A percentile compares a stretch with the other conserved stretches of the same genome.
phyloP scores from a whole-genome alignment of 257 asterid species.

The Voacanga thouarsii region DNA sequence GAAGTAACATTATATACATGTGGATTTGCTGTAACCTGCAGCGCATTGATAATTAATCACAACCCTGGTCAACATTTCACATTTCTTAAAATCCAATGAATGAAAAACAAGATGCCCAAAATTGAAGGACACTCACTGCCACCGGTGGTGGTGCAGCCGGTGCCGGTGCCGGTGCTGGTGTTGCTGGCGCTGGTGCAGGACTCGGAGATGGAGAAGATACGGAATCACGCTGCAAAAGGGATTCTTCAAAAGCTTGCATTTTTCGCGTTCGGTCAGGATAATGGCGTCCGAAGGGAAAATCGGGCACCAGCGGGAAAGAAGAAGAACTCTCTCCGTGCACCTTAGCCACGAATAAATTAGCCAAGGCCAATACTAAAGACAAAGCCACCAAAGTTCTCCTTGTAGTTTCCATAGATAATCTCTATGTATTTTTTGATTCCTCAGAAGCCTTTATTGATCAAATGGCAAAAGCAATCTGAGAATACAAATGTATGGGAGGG shows the following conservation, averaged over 20 bases:
- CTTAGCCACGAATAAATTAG: background rate
- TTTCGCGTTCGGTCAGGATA: conserved; percentile 15
- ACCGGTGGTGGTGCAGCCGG: conserved; percentile 17
- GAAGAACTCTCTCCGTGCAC: conserved; percentile 23
- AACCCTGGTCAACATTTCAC: background rate
- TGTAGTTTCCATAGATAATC: conserved; percentile 5
- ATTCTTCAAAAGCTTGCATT: conserved; percentile 24
- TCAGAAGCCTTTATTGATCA: background rate
- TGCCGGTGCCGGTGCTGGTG: conserved; percentile 5
- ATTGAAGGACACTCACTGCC: background rate
- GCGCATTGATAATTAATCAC: too few species aligned
- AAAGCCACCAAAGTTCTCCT: background rate
- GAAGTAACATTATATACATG: conserved; percentile 56
- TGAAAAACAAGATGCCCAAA: background rate
- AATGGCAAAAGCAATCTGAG: background rate
- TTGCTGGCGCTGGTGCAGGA: conserved; percentile 16
- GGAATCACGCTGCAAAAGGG: conserved; percentile 24
- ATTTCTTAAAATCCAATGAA: background rate
- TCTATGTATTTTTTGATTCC: background rate
- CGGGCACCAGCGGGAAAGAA: conserved; percentile 5
- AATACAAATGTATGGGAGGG: background rate
- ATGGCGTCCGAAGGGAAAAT: background rate
- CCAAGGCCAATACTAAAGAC: conserved; percentile 3
- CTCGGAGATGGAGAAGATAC: conserved; percentile 13
- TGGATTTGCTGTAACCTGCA: conserved; percentile 33